Evolutionary conservation across 345 rosid species (phyloP), one percentile per base, ranked within the genome.

Genomic region (Rhizophora apiculata): DNA sequence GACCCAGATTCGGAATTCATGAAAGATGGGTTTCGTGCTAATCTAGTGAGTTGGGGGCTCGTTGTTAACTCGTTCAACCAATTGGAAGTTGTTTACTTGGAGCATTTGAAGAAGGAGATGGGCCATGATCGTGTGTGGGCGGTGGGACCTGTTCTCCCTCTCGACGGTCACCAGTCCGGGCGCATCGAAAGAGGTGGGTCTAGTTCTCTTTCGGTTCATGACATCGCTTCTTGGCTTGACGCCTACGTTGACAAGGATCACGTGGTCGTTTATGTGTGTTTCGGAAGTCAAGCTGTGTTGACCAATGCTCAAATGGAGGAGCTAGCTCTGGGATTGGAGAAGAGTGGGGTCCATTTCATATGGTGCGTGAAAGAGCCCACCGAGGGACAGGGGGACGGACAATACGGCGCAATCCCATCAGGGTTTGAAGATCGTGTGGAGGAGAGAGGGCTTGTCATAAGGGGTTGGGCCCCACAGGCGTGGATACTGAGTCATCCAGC

Each of bases 211-310:
- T 53, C 79, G 11, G 18, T 49, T 6, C 34, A 68, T 19, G 66
- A 72, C 43, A n/a, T 89, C 49, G 46, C 72, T 81, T 70, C 79
- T 58, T 88, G 92, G 91, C 88, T 92, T 0, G 91, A 89, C 62
- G 51, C 62, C 10, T 69, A 83, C 13, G 69, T 15, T 11, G 27
- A 0, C 3, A 6, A 43, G 15, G 85, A 85, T 22, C 49, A 37
- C 7, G 64, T 75, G 3, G 94, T 92, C 13, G 81, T 92, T 6
- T 92, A 92, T 63, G 80, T 88, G 9, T 87, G 95, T 76, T 92
- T 89, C 9, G 96, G 95, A 34, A 92, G 94, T 81, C 88, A 68
- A 67, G 61, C 74, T 16, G 73, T 75, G 72, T 72, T 92, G 85
- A 74, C 78, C 4, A 58, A 74, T 3, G 61, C 73, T 15, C 92